Conservation (phyloP, 2,329 filamentous ascomycete species). For the Chrysosphaeria jannelii region DNA sequence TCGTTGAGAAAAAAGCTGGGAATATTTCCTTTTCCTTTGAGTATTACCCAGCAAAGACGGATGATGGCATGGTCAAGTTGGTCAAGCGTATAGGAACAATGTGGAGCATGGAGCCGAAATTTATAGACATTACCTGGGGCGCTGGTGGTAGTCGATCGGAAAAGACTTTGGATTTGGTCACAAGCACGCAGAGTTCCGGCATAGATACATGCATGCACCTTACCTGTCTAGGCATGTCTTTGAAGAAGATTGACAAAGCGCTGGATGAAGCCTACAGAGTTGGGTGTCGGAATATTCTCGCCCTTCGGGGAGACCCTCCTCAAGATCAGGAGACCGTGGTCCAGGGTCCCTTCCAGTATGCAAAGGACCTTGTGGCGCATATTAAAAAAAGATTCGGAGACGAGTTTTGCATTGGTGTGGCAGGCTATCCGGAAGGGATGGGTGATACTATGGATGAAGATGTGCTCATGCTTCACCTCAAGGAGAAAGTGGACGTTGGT, state of each 20-base stretch:
- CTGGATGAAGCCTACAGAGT: slow-evolving; percentile 71
- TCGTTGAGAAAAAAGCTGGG: slow-evolving; percentile 49
- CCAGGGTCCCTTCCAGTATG: slow-evolving; percentile 75
- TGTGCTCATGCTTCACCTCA: slow-evolving; percentile 62
- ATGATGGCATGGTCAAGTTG: slow-evolving; percentile 90
- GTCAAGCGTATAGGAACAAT: slow-evolving; percentile 99
- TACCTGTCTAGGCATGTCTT: slow-evolving; percentile 94
- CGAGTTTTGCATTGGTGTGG: slow-evolving; percentile 92
- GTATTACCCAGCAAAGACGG: slow-evolving; percentile 95
- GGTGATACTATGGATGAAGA: slow-evolving; percentile 82
- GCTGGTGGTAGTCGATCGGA: slow-evolving; percentile 76
- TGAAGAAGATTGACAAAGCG: slow-evolving; percentile 69
- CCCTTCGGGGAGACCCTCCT: slow-evolving; percentile 75
- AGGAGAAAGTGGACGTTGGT: slow-evolving; percentile 88
- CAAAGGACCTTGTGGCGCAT: slow-evolving; percentile 54
- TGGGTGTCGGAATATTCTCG: slow-evolving; percentile 91
- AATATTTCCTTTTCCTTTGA: slow-evolving; percentile 93
- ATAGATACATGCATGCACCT: slow-evolving; percentile 98
- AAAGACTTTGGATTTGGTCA: slow-evolving; percentile 90
- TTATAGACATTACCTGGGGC: slow-evolving; percentile 97
- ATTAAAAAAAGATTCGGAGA: slow-evolving; percentile 53
- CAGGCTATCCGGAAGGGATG: slow-evolving; percentile 82
- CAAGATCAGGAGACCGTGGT: slow-evolving; percentile 68
- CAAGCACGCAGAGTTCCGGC: slow-evolving; percentile 76
- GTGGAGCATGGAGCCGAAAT: slow-evolving; percentile 52